Percentiles rank a stretch among this genome's conserved stretches.
phyloP scores from a whole-genome alignment of 257 asterid genomes.

The Jacaranda mimosifolia region DNA sequence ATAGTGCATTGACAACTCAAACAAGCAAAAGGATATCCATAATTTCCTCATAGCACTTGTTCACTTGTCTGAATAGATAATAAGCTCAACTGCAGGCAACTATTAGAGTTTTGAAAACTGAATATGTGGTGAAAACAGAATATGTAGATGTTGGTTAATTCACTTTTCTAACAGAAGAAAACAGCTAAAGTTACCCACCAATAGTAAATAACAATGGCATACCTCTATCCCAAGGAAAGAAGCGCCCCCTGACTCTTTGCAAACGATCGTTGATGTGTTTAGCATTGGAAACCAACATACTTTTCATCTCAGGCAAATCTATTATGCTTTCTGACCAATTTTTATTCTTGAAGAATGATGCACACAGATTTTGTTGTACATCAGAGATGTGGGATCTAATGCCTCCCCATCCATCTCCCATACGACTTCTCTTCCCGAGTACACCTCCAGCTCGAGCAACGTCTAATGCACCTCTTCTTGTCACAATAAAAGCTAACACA shows the following conservation, averaged over 20 bases:
- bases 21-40: constrained; percentile 5
- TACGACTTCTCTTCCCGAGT: constrained; percentile 40
- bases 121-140: too few species aligned
- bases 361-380: constrained; percentile 2
- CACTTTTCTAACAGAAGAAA: neutral
- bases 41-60: neutral
- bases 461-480: constrained; percentile 50
- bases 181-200: too few species aligned
- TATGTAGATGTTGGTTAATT: neutral
- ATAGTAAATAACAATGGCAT: neutral
- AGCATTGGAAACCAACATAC: constrained; percentile 45
- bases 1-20: neutral
- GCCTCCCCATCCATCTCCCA: constrained; percentile 25
- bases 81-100: neutral
- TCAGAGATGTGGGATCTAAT: constrained; percentile 26
- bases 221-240: constrained; percentile 61
- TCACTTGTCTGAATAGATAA: neutral
- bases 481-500: constrained; percentile 55
- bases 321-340: constrained; percentile 39
- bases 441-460: constrained; percentile 38
- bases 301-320: constrained; percentile 31
- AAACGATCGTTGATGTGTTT: constrained; percentile 42
- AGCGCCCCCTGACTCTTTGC: constrained; percentile 45
- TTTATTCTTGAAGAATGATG: constrained; percentile 27
- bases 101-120: too few species aligned